These are phyloP conservation scores for Leccinellum albellum DNA, from an alignment of 768 basidiomycete species.

Conservation along the genomic window DNA sequence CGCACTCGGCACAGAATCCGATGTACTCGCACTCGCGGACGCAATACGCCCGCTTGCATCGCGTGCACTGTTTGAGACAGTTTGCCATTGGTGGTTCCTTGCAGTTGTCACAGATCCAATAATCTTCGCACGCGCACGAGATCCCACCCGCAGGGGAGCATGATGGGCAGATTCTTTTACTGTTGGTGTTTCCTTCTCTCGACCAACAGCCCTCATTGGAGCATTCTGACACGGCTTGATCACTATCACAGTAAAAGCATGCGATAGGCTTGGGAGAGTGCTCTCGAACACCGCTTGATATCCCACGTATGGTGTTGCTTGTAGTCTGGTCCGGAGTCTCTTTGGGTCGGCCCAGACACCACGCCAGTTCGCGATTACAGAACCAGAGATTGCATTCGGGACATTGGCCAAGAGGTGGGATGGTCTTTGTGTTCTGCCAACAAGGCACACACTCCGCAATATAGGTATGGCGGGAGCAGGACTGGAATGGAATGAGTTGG, in stretches of 20 bases:
- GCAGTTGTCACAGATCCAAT: constrained; percentile 25
- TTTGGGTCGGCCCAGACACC: too few species aligned
- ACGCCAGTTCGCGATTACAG: too few species aligned
- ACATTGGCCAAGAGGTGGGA: too few species aligned
- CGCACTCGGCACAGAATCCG: constrained; percentile 17
- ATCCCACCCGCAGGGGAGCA: constrained; percentile 19
- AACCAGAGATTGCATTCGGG: too few species aligned
- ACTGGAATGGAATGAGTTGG: constrained; percentile 10
- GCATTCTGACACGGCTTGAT: constrained; percentile 8
- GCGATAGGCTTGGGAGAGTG: constrained; percentile 13
- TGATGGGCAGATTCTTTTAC: constrained; percentile 11
- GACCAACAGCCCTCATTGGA: constrained; percentile 18
- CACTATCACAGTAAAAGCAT: constrained; percentile 8
- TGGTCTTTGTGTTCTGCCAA: neutral
- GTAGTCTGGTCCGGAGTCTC: too few species aligned
- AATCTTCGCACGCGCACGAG: constrained; percentile 18
- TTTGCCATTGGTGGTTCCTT: neutral
- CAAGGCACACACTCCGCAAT: constrained; percentile 10
- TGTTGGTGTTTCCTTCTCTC: neutral
- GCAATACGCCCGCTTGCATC: constrained; percentile 18
- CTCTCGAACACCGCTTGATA: constrained; percentile 7
- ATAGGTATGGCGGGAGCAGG: constrained; percentile 13
- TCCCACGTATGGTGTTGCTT: neutral
- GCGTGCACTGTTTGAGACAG: constrained; percentile 16
- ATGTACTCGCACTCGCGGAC: constrained; percentile 22